Conservation (phyloP, 352 stramenopile species). For the Phytophthora multivora region DNA sequence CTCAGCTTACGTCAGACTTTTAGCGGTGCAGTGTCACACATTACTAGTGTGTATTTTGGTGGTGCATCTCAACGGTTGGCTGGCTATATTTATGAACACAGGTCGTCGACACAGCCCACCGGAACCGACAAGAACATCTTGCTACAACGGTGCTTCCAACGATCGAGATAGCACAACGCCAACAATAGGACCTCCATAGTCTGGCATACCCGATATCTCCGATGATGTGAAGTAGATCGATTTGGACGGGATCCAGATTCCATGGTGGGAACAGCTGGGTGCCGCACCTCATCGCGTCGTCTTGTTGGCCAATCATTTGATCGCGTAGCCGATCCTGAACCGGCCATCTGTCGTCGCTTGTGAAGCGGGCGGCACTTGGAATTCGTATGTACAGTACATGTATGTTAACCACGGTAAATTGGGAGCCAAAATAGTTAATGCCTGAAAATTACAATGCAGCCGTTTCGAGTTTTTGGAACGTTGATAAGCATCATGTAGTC, state of each 20-base stretch:
- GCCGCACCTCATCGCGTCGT: constrained; percentile 2
- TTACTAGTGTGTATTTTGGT: no score
- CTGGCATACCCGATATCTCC: not conserved
- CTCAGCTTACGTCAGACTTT: no score
- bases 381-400: no score
- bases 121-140: not conserved
- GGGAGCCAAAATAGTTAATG: no score
- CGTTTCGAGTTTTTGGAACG: constrained; percentile 1
- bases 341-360: constrained; percentile 2
- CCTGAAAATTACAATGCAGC: no score
- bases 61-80: no score
- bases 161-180: no score
- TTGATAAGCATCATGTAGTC: constrained; percentile 6
- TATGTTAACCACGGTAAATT: no score
- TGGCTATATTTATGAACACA: no score
- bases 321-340: constrained; percentile 9
- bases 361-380: no score
- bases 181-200: constrained; percentile 4
- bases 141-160: not conserved
- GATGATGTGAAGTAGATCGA: not conserved
- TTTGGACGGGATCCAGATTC: not conserved
- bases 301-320: constrained; percentile 11
- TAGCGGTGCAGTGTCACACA: no score
- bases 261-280: constrained; percentile 3
- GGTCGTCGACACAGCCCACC: not conserved